Conservation (phyloP, 2,329 filamentous ascomycete genomes). For the Phoma sp. region DNA sequence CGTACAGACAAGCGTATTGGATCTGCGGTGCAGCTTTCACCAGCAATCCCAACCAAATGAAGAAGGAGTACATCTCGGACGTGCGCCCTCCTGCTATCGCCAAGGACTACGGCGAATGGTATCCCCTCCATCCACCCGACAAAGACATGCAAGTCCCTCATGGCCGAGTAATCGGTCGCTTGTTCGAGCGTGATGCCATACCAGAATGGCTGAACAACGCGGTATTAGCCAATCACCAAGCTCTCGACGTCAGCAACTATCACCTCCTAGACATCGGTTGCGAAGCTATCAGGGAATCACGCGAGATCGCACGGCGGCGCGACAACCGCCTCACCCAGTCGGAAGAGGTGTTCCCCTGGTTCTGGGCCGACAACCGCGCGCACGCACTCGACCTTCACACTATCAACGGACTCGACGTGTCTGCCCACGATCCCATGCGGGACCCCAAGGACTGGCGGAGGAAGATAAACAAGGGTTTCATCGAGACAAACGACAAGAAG, state of each 20-base stretch:
- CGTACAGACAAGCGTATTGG: constrained; percentile 55
- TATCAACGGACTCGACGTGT: constrained; percentile 60
- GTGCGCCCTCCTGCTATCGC: constrained; percentile 25
- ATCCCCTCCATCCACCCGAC: constrained; percentile 52
- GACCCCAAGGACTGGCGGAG: constrained; percentile 56
- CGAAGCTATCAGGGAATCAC: constrained; percentile 52
- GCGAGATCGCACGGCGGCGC: constrained; percentile 39
- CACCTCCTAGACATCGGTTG: constrained; percentile 53
- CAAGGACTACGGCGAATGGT: constrained; percentile 59
- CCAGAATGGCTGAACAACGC: constrained; percentile 50
- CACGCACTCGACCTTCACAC: constrained; percentile 62
- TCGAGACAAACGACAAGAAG: constrained; percentile 32
- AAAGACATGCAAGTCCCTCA: constrained; percentile 56
- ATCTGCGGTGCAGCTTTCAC: constrained; percentile 60
- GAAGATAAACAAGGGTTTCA: constrained; percentile 51
- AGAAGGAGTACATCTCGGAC: constrained; percentile 32
- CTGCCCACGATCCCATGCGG: constrained; percentile 53
- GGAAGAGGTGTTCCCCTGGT: constrained; percentile 50
- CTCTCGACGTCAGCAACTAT: not conserved
- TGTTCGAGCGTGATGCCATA: constrained; percentile 59
- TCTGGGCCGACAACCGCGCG: constrained; percentile 62
- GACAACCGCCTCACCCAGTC: constrained; percentile 55
- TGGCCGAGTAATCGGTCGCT: constrained; percentile 60
- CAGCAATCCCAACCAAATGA: constrained; percentile 39
- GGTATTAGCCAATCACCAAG: no score